Conservation (phyloP, 2,329 filamentous ascomycete genomes). For the Trichoderma sp. region DNA sequence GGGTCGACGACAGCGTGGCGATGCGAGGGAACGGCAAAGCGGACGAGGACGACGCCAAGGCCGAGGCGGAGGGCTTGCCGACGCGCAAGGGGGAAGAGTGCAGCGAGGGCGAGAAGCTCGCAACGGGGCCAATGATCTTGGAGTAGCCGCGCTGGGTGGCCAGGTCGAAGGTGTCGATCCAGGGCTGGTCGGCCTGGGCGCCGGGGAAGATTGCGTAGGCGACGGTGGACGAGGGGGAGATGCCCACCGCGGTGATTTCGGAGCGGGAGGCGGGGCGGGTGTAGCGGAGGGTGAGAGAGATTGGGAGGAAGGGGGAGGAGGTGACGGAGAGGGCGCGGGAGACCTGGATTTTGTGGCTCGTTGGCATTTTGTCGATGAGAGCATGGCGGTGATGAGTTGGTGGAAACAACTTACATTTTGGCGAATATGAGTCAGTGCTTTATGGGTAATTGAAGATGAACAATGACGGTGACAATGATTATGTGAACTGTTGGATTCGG, state of each 20-base stretch:
- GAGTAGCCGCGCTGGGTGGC: conserved; percentile 30
- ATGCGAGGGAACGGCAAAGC: conserved; percentile 20
- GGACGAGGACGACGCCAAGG: not conserved
- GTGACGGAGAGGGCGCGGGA: conserved; percentile 10
- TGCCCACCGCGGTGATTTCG: conserved; percentile 37
- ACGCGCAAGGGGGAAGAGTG: not conserved
- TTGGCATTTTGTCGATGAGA: not conserved
- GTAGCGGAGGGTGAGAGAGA: conserved; percentile 33
- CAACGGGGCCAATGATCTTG: conserved; percentile 36
- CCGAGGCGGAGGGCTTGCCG: not conserved
- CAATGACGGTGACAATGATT: not conserved
- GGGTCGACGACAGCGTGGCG: conserved; percentile 35
- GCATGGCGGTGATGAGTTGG: not conserved
- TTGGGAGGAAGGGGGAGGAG: not conserved
- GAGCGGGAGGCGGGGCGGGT: conserved; percentile 32
- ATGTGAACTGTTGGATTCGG: not conserved
- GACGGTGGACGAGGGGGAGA: conserved; percentile 30
- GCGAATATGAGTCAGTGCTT: not conserved
- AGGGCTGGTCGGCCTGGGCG: conserved; percentile 34
- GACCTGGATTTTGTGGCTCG: not conserved
- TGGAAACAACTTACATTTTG: conserved; percentile 13
- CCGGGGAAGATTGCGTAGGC: conserved; percentile 37
- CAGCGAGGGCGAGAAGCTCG: conserved; percentile 29
- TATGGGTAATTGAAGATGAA: not conserved
- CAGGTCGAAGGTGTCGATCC: conserved; percentile 40